phyloP scores from a whole-genome alignment of 2,329 filamentous ascomycete species.

The Bipolaris gigantea region DNA sequence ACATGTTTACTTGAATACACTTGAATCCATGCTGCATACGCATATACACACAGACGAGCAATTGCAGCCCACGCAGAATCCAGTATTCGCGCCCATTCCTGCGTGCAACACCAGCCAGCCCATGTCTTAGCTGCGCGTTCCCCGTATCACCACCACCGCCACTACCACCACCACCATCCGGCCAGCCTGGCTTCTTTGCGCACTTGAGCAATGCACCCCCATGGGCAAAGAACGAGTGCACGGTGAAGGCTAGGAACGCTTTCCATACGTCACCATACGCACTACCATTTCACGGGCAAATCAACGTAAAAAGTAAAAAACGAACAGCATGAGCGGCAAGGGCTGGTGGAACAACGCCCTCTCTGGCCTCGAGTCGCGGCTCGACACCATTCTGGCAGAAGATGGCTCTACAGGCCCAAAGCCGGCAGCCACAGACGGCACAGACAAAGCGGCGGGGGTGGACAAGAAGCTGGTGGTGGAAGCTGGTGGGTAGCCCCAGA shows the following conservation, averaged over 20 bases:
- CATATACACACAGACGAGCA: not conserved
- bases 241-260: conserved; percentile 35
- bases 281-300: not conserved
- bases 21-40: too few relatives aligned
- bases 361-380: conserved; percentile 86
- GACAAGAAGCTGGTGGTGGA: conserved; percentile 40
- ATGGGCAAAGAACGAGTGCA: conserved; percentile 30
- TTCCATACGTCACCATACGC: conserved; percentile 1
- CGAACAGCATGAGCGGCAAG: conserved; percentile 32
- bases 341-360: conserved; percentile 70
- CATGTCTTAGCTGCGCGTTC: conserved; percentile 13
- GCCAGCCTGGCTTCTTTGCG: conserved; percentile 35
- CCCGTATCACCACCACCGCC: conserved; percentile 24
- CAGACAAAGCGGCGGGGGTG: conserved; percentile 26
- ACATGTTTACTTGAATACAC: too few relatives aligned
- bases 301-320: conserved; percentile 5
- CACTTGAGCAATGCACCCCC: conserved; percentile 36
- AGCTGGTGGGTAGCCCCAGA: conserved; percentile 32
- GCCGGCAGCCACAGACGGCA: conserved; percentile 44
- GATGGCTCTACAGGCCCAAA: conserved; percentile 60
- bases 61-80: not conserved
- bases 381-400: conserved; percentile 89
- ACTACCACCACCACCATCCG: conserved; percentile 22
- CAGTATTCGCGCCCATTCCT: not conserved
- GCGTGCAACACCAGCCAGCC: not conserved